Base-by-base conservation (phyloP, 129 eudicot genomes). In the Helianthus annuus region DNA sequence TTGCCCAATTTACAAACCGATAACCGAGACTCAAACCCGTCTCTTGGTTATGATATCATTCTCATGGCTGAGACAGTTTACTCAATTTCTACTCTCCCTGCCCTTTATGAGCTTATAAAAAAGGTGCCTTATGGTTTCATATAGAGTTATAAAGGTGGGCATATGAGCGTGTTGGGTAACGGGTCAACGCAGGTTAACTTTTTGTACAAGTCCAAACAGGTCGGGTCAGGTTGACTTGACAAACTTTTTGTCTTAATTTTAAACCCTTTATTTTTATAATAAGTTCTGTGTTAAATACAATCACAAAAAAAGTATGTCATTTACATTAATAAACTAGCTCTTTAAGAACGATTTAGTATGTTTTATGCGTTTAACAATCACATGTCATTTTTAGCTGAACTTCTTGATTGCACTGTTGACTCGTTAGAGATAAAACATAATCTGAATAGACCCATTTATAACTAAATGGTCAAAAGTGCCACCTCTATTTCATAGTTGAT, bases 11-110 rank as follows among this genome's bases (percentile, higher is more conserved):
- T 55, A 58, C 57, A 42, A 65, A 65, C 45, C 0, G 82, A 66
- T 58, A 79, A 70, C 5, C 22, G 36, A 36, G 70, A 58, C 29
- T 54, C 12, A 7, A 54, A 54, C 46, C 2, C 46, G 46, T 42
- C 10, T 58, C 0, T 58, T 58, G 64, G 64, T 65, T 92, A 92
- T 76, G 95, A 89, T 83, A 75, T 92, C 29, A 87, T 92, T 83
- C 82, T 92, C 63, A 92, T 91, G 96, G 96, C 97, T 38, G 97
- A 92, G 79, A 89, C 97, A 27, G 96, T 92, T 16, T 92, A 92
- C 72, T 86, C 94, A 2, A 59, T 92, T 57, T 65, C 93, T 38
- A 58, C 97, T 72, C 89, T 92, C 17, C 96, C 85, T 27, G 71
- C 17, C 44, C 88, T 92, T 14, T 92, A 84, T 75, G 60, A 81